Conservation (phyloP, 2,329 filamentous ascomycete genomes). For the Didymella pinodella region DNA sequence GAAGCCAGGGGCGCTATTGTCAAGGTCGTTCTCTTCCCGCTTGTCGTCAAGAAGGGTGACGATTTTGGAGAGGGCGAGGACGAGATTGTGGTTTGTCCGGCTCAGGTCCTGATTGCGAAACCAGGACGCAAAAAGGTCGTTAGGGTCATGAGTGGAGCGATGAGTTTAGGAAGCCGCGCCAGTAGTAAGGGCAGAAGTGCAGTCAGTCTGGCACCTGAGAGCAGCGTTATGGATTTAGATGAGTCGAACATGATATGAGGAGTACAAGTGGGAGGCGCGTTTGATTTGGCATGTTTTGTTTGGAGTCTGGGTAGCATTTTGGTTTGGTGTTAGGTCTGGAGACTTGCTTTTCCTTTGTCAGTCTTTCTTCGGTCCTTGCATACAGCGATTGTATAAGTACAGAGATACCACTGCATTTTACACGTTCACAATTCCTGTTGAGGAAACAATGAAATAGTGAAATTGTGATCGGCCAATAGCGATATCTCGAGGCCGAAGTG, state of each 20-base stretch:
- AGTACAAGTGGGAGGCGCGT: background rate
- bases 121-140: slow-evolving; percentile 58
- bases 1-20: slow-evolving; percentile 80
- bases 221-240: slow-evolving; percentile 47
- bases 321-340: background rate
- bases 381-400: slow-evolving; percentile 4
- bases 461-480: no score
- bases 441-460: no score
- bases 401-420: slow-evolving; percentile 13
- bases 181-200: slow-evolving; percentile 41
- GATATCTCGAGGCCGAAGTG: no score
- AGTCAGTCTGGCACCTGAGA: slow-evolving; percentile 39
- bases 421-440: background rate
- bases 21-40: slow-evolving; percentile 90
- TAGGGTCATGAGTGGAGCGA: slow-evolving; percentile 59
- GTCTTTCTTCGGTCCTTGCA: background rate
- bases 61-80: slow-evolving; percentile 87
- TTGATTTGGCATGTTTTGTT: background rate
- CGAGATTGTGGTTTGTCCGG: slow-evolving; percentile 93
- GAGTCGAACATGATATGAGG: slow-evolving; percentile 19
- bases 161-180: slow-evolving; percentile 54
- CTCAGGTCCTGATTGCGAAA: slow-evolving; percentile 83
- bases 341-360: background rate
- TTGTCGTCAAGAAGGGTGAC: slow-evolving; percentile 95
- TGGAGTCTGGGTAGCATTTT: background rate